Percentiles rank a stretch among this genome's conserved stretches.
phyloP scores from a whole-genome alignment of 768 basidiomycete species.

The Lenzites betulinus region DNA sequence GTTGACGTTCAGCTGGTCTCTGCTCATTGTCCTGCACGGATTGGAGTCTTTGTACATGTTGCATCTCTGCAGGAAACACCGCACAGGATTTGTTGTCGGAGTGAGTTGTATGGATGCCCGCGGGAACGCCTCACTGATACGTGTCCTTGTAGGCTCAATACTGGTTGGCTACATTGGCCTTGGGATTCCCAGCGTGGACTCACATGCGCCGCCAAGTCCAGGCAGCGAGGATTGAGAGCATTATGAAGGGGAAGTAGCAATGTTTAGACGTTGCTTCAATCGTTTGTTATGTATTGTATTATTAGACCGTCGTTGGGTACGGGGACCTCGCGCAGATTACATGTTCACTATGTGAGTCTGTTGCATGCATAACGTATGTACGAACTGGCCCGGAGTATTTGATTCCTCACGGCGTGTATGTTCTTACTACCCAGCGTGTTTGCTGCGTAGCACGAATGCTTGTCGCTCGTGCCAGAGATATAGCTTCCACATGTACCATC shows the following conservation, averaged over 20 bases:
- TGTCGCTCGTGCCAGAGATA: too few species aligned
- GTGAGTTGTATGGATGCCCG: slow-evolving; percentile 29
- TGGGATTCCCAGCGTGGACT: slow-evolving; percentile 57
- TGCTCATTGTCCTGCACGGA: slow-evolving; percentile 40
- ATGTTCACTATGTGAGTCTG: too few species aligned
- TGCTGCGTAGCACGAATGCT: too few species aligned
- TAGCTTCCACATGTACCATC: too few species aligned
- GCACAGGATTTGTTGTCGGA: slow-evolving; percentile 44
- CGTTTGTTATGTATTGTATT: neutral
- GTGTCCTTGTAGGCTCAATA: slow-evolving; percentile 49
- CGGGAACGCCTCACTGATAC: neutral
- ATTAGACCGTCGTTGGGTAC: neutral
- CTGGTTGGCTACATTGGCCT: slow-evolving; percentile 47
- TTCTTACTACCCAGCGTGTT: too few species aligned
- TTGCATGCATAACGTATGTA: too few species aligned
- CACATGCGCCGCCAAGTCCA: slow-evolving; percentile 63
- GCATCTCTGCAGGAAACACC: slow-evolving; percentile 52
- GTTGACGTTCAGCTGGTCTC: slow-evolving; percentile 38
- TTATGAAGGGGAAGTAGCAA: slow-evolving; percentile 67
- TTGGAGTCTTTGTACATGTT: slow-evolving; percentile 52
- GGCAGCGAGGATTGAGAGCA: slow-evolving; percentile 70
- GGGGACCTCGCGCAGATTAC: neutral
- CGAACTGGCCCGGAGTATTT: too few species aligned
- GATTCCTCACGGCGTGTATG: too few species aligned
- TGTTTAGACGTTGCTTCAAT: neutral